phyloP scores from a whole-genome alignment of 1,284 basidiomycete species.

The Sanghuangporus sanghuang region DNA sequence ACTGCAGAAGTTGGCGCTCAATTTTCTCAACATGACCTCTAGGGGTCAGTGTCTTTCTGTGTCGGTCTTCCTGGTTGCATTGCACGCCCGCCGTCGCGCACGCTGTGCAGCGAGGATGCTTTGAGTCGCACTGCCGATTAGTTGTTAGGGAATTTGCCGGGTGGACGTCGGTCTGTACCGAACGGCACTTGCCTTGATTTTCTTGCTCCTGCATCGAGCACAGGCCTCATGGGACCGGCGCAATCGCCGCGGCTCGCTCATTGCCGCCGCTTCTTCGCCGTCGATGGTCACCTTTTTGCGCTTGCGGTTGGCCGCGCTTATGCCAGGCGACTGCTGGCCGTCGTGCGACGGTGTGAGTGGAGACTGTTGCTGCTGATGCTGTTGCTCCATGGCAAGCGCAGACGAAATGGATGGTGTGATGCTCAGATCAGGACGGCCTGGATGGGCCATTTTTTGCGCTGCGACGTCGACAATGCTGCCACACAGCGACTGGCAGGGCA shows the following conservation, averaged over 20 bases:
- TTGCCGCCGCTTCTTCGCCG: constrained; percentile 45
- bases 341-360: constrained; percentile 21
- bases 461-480: constrained; percentile 19
- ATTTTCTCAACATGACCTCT: constrained; percentile 74
- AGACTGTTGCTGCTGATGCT: constrained; percentile 28
- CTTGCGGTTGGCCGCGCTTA: constrained; percentile 34
- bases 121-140: constrained; percentile 71
- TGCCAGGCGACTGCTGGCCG: constrained; percentile 26
- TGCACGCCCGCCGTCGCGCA: constrained; percentile 70
- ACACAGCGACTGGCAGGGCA: neutral
- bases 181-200: constrained; percentile 87
- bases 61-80: constrained; percentile 80
- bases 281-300: constrained; percentile 52
- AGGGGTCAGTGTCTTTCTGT: constrained; percentile 76
- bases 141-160: constrained; percentile 25
- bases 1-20: constrained; percentile 70
- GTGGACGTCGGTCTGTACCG: constrained; percentile 80
- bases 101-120: constrained; percentile 77
- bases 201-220: constrained; percentile 84
- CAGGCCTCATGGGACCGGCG: constrained; percentile 83
- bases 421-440: constrained; percentile 39
- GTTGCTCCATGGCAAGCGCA: constrained; percentile 58
- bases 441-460: constrained; percentile 40
- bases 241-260: constrained; percentile 69
- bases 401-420: constrained; percentile 45